Evolutionary conservation across 1,139 yeast genomes (phyloP).

Genomic region (Blastobotrys ciferrii): DNA sequence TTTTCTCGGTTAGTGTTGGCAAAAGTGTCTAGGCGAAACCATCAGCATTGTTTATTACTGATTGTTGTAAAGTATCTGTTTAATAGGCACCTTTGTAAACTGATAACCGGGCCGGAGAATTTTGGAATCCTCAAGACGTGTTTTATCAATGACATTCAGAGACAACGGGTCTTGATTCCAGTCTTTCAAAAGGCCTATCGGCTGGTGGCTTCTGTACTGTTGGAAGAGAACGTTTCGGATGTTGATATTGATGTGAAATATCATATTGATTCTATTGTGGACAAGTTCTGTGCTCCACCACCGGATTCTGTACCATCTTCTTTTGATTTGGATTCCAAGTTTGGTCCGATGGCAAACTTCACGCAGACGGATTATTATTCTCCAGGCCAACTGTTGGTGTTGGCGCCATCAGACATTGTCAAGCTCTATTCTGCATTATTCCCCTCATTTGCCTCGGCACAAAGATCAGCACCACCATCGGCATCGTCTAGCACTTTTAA

Average conservation of each 20-base stretch:
- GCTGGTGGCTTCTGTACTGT: conserved; percentile 20
- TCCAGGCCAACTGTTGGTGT: conserved; percentile 33
- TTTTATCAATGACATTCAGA: conserved; percentile 28
- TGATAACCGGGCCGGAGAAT: conserved; percentile 29
- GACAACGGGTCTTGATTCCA: conserved; percentile 27
- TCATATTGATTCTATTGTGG: conserved; percentile 20
- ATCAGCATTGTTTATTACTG: conserved; percentile 21
- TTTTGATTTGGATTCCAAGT: conserved; percentile 13
- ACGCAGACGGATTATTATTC: conserved; percentile 18
- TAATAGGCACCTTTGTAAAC: conserved; percentile 24
- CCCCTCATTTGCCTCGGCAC: conserved; percentile 22
- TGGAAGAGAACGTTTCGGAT: conserved; percentile 14
- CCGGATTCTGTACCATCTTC: conserved; percentile 13
- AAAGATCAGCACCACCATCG: conserved; percentile 5
- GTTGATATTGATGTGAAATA: conserved; percentile 17
- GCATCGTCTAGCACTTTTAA: neutral
- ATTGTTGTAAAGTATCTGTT: conserved; percentile 30
- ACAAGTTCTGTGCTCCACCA: conserved; percentile 16
- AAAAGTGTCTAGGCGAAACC: conserved; percentile 22
- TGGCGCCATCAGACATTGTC: conserved; percentile 35
- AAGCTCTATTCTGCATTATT: conserved; percentile 33
- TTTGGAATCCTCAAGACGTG: conserved; percentile 29
- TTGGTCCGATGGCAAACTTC: conserved; percentile 8
- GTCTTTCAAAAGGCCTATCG: conserved; percentile 22
- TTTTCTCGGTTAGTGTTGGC: conserved; percentile 25